Evolutionary conservation across 2,329 filamentous ascomycete species (phyloP).

Genomic region (Sporothrix pallida): DNA sequence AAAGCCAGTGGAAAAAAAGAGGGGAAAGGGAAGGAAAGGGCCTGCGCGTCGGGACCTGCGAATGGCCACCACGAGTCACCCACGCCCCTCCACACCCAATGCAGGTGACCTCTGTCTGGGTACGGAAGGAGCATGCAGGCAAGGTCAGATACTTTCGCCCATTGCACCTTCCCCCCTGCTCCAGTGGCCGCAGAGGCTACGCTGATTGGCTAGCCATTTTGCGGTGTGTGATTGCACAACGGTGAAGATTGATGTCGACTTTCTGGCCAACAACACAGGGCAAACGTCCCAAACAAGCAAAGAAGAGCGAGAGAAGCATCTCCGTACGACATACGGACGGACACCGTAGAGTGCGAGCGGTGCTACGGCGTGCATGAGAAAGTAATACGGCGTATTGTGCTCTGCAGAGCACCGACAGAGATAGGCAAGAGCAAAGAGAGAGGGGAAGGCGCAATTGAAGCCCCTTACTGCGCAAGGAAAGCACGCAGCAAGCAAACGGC

Average conservation of each 20-base stretch:
- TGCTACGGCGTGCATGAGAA: not conserved
- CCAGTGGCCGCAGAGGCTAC: conserved; percentile 16
- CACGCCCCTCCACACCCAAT: conserved; percentile 15
- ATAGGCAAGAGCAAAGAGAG: not conserved
- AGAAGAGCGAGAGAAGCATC: not conserved
- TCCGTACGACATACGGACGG: not conserved
- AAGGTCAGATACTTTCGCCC: conserved; percentile 8
- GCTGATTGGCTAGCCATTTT: conserved; percentile 21
- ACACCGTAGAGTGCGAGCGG: not conserved
- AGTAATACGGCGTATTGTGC: not conserved
- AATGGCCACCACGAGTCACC: conserved; percentile 19
- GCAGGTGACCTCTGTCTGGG: conserved; percentile 27
- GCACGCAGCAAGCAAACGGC: not conserved
- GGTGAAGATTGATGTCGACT: conserved; percentile 21
- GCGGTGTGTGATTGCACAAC: conserved; percentile 22
- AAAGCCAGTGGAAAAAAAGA: conserved; percentile 5
- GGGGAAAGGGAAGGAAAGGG: conserved; percentile 1
- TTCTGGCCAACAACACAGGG: not conserved
- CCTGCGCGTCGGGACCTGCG: conserved; percentile 29
- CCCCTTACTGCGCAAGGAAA: conserved; percentile 24
- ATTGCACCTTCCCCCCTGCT: not conserved
- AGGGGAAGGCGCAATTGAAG: conserved; percentile 21
- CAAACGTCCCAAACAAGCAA: not conserved
- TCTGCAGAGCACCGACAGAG: not conserved
- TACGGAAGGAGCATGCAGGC: conserved; percentile 19